Evolutionary conservation across 148 eudicot species (phyloP).

Genomic region (Vaccinium corymbosum): DNA sequence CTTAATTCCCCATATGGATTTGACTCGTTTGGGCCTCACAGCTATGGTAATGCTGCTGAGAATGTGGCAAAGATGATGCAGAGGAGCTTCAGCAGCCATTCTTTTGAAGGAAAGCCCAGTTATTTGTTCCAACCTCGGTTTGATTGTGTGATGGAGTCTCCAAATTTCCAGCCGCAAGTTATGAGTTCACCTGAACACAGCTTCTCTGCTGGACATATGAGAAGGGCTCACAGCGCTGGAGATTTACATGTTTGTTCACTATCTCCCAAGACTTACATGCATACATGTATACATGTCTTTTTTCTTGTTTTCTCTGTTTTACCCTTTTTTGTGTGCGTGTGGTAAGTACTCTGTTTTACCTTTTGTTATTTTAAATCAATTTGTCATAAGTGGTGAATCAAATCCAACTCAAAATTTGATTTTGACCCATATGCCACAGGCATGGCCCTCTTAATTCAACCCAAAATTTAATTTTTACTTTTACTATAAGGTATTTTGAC

Average conservation of each 20-base stretch:
- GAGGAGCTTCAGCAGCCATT: slow-evolving; percentile 61
- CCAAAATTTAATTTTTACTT: neutral
- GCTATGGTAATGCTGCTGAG: slow-evolving; percentile 33
- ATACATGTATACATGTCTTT: neutral
- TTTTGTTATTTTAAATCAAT: no score
- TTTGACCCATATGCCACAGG: neutral
- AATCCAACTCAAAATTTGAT: neutral
- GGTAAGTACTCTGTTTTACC: no score
- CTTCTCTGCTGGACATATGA: slow-evolving; percentile 40
- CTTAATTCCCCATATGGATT: slow-evolving; percentile 28
- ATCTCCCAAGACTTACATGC: neutral
- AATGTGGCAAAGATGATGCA: slow-evolving; percentile 46
- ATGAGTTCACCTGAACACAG: slow-evolving; percentile 33
- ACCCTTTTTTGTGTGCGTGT: neutral
- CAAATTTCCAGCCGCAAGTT: slow-evolving; percentile 24
- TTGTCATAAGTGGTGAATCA: no score
- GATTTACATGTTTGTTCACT: slow-evolving; percentile 64
- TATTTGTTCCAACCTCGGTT: slow-evolving; percentile 47
- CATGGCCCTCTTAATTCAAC: neutral
- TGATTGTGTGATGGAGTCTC: slow-evolving; percentile 39
- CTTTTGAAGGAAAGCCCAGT: slow-evolving; percentile 37
- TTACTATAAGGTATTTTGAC: neutral
- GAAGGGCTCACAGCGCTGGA: slow-evolving; percentile 85
- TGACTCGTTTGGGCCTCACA: slow-evolving; percentile 22
- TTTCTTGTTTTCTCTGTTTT: neutral